A percentile compares a stretch with the other conserved stretches of the same genome.
phyloP scores from a whole-genome alignment of 306 rosid species.

The Vigna radiata region DNA sequence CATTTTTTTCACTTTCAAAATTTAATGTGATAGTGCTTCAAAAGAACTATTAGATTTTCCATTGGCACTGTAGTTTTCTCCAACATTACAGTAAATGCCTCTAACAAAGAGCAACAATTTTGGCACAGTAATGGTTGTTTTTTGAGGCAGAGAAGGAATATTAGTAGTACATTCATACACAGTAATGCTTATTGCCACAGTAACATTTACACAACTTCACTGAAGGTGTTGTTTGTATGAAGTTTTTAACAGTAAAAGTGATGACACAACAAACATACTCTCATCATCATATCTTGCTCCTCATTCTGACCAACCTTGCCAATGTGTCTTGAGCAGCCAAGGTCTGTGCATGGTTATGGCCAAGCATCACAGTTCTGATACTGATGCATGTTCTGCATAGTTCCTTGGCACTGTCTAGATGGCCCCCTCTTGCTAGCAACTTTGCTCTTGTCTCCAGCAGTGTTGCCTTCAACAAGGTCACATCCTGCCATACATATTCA shows the following conservation, averaged over 20 bases:
- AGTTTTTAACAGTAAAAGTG: slow-evolving; percentile 19
- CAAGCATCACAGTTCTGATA: slow-evolving; percentile 91
- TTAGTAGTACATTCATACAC: background rate
- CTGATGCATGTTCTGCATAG: slow-evolving; percentile 84
- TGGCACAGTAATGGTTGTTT: background rate
- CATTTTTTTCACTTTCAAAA: no score
- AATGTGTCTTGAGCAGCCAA: slow-evolving; percentile 90
- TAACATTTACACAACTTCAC: slow-evolving; percentile 18
- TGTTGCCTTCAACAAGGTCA: slow-evolving; percentile 82
- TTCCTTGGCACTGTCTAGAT: slow-evolving; percentile 79
- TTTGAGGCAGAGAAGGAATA: slow-evolving; percentile 5
- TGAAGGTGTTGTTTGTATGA: slow-evolving; percentile 10
- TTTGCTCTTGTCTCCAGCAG: slow-evolving; percentile 86
- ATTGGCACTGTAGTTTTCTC: slow-evolving; percentile 23
- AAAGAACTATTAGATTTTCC: slow-evolving; percentile 14
- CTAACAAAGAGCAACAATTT: slow-evolving; percentile 9
- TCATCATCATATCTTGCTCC: slow-evolving; percentile 64
- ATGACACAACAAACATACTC: slow-evolving; percentile 41
- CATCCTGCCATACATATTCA: slow-evolving; percentile 94
- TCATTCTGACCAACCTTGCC: slow-evolving; percentile 81
- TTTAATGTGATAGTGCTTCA: no score
- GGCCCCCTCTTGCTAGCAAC: slow-evolving; percentile 77
- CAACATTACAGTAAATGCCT: slow-evolving; percentile 1
- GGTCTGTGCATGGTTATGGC: slow-evolving; percentile 81
- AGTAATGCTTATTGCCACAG: slow-evolving; percentile 7